Percentiles rank a stretch among this genome's conserved stretches.
Conservation (phyloP, 2,329 filamentous ascomycete species). For the Pyricularia pennisetigena region DNA sequence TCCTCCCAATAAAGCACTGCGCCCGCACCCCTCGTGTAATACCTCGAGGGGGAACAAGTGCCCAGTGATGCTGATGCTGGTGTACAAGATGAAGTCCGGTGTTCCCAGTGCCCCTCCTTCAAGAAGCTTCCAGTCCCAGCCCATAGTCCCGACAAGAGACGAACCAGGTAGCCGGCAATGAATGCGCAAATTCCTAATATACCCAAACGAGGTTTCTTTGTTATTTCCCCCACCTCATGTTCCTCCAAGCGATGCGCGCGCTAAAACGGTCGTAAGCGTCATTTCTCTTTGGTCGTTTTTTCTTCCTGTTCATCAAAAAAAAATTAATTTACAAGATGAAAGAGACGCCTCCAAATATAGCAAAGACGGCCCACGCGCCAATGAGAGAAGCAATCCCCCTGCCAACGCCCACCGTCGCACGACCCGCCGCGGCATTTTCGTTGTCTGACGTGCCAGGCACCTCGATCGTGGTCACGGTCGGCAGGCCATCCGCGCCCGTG, state of each 20-base stretch:
- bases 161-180: neutral
- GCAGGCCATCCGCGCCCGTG: conserved; percentile 1
- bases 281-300: neutral
- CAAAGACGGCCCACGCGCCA: conserved; percentile 13
- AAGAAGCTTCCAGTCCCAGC: neutral
- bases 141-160: neutral
- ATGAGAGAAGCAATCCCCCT: conserved; percentile 11
- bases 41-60: neutral
- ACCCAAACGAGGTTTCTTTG: neutral
- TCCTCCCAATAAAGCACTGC: neutral
- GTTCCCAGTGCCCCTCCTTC: neutral
- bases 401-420: conserved; percentile 5
- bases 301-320: neutral
- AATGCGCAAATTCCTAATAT: neutral
- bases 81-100: neutral
- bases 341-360: conserved; percentile 16
- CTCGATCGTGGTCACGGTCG: conserved; percentile 1
- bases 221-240: neutral
- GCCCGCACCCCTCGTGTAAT: neutral
- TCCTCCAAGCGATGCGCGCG: neutral
- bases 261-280: neutral
- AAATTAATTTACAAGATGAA: conserved; percentile 15
- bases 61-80: neutral
- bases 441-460: neutral
- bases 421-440: conserved; percentile 2